Evolutionary conservation across 495 filamentous ascomycete genomes (phyloP).

Genomic region (Parathielavia appendiculata): DNA sequence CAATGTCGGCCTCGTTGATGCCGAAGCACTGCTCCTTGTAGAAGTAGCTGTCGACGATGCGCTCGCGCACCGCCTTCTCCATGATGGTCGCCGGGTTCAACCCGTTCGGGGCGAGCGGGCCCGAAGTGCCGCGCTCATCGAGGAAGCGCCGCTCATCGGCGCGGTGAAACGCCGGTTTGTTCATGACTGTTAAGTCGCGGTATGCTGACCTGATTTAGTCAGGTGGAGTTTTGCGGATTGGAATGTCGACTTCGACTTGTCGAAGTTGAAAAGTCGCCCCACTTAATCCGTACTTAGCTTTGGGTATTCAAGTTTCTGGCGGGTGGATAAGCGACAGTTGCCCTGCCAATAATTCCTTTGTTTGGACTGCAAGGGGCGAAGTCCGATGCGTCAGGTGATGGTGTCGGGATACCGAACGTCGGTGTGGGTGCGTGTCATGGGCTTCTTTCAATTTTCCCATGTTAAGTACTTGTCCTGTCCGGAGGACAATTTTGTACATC

Average conservation of each 20-base stretch:
- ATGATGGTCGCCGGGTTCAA: constrained; percentile 85
- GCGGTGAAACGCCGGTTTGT: constrained; percentile 48
- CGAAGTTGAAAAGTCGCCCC: background rate
- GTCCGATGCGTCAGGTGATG: no score
- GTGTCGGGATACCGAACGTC: background rate
- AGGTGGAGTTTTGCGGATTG: background rate
- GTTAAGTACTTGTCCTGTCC: no score
- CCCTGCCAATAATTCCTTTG: background rate
- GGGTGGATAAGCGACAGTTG: constrained; percentile 5
- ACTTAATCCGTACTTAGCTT: background rate
- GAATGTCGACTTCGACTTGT: background rate
- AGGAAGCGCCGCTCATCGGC: constrained; percentile 71
- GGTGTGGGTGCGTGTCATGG: background rate
- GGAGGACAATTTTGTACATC: no score
- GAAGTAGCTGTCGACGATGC: constrained; percentile 90
- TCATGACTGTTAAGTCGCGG: constrained; percentile 14
- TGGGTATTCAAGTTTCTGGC: background rate
- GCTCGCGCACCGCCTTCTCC: constrained; percentile 88
- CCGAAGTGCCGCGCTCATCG: constrained; percentile 62
- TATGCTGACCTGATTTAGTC: background rate
- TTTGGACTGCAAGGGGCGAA: constrained; percentile 5
- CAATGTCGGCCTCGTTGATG: constrained; percentile 81
- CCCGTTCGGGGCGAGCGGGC: constrained; percentile 55
- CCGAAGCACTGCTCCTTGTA: constrained; percentile 99
- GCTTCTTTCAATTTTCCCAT: background rate